These are phyloP conservation scores for Lipomyces oligophaga DNA, from an alignment of 805 yeast genomes.

Conservation along the genomic window DNA sequence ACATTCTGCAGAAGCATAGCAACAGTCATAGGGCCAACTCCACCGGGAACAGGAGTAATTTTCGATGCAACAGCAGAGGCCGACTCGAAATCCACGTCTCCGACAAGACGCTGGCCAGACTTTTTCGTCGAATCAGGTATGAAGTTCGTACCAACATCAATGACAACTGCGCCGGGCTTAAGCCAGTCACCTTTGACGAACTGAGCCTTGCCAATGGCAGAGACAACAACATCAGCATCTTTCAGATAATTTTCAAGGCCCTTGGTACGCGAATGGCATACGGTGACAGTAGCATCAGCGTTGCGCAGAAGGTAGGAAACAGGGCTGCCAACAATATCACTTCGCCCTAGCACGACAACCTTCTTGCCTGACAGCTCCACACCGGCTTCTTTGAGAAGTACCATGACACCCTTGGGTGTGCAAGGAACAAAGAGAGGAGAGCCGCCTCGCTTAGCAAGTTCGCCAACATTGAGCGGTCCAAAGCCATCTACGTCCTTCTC, in stretches of 20 bases:
- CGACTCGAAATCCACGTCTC: slow-evolving; percentile 82
- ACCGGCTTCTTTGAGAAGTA: slow-evolving; percentile 65
- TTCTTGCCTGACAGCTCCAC: slow-evolving; percentile 68
- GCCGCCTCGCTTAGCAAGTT: slow-evolving; percentile 82
- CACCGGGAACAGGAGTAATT: slow-evolving; percentile 97
- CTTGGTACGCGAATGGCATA: slow-evolving; percentile 70
- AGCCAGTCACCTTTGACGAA: slow-evolving; percentile 85
- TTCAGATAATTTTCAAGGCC: slow-evolving; percentile 56
- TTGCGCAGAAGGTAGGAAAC: slow-evolving; percentile 77
- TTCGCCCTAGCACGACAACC: slow-evolving; percentile 90
- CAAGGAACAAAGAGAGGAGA: slow-evolving; percentile 82
- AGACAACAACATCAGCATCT: slow-evolving; percentile 81
- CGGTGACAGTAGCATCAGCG: slow-evolving; percentile 79
- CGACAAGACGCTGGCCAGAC: slow-evolving; percentile 81
- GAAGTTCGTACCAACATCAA: slow-evolving; percentile 95
- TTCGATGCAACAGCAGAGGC: slow-evolving; percentile 60
- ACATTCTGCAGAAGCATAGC: slow-evolving; percentile 91
- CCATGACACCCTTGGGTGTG: slow-evolving; percentile 91
- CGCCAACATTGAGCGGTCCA: slow-evolving; percentile 84
- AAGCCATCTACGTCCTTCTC: slow-evolving; percentile 95
- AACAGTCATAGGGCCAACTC: slow-evolving; percentile 99
- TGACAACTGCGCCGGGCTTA: slow-evolving; percentile 76
- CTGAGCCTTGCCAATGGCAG: slow-evolving; percentile 85
- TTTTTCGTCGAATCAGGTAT: slow-evolving; percentile 69
- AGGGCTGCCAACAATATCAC: slow-evolving; percentile 95